These are phyloP conservation scores for Boletus tomentosulus DNA, from an alignment of 768 basidiomycete species.

Conservation along the genomic window DNA sequence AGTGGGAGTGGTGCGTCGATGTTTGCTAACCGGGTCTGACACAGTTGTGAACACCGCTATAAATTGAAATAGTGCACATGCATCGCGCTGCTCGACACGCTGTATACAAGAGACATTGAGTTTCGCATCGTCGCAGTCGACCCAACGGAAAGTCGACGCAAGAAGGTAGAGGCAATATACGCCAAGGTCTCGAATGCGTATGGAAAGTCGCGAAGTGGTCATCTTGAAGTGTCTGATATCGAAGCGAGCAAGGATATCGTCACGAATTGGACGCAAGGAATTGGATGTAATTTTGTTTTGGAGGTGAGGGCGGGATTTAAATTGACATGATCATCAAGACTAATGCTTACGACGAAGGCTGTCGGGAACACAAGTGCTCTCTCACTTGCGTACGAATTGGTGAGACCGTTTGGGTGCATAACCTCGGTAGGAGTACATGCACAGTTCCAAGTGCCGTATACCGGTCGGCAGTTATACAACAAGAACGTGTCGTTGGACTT, in stretches of 20 bases:
- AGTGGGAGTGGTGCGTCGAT: conserved; percentile 55
- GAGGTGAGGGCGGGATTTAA: conserved; percentile 44
- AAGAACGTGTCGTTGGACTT: conserved; percentile 80
- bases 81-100: conserved; percentile 59
- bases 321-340: background rate
- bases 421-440: conserved; percentile 73
- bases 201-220: conserved; percentile 26
- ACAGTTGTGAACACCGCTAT: background rate
- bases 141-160: conserved; percentile 49
- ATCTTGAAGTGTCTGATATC: conserved; percentile 48
- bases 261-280: conserved; percentile 47
- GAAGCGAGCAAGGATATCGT: conserved; percentile 50
- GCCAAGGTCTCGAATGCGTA: conserved; percentile 44
- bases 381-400: conserved; percentile 61
- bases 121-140: conserved; percentile 66
- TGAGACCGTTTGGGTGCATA: conserved; percentile 72
- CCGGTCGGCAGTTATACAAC: conserved; percentile 55
- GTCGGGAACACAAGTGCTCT: conserved; percentile 68
- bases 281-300: conserved; percentile 62
- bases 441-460: conserved; percentile 49
- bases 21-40: background rate
- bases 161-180: conserved; percentile 59
- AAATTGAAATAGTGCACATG: conserved; percentile 45
- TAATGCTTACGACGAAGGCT: conserved; percentile 38
- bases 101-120: conserved; percentile 41